Evolutionary conservation across 805 yeast genomes (phyloP).

Genomic region (Helenozyma baotianmanensis): DNA sequence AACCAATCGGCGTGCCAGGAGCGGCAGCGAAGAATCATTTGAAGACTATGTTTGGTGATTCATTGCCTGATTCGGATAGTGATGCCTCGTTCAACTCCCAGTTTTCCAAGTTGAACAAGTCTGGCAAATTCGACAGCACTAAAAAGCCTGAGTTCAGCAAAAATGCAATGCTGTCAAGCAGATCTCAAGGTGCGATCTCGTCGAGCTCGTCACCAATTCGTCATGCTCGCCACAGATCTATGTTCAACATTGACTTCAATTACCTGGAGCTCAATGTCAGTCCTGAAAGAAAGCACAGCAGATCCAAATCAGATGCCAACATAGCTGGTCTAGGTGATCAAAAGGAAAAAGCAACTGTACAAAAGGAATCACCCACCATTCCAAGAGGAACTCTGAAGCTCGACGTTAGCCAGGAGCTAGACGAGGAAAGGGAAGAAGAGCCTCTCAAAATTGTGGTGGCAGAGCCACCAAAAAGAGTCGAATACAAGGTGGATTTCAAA

Average conservation of each 20-base stretch:
- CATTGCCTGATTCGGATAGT: constrained; percentile 29
- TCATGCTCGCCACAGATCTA: constrained; percentile 37
- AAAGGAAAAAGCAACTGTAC: too few species aligned
- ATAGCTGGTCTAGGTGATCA: background rate
- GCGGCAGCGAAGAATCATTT: constrained; percentile 28
- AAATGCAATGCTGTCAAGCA: constrained; percentile 3
- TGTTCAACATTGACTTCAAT: constrained; percentile 28
- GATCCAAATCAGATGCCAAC: constrained; percentile 7
- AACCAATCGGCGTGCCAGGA: constrained; percentile 35
- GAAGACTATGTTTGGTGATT: constrained; percentile 16
- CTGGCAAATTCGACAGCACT: too few species aligned
- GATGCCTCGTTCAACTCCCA: constrained; percentile 23
- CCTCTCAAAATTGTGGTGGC: constrained; percentile 22
- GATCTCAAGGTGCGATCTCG: constrained; percentile 3
- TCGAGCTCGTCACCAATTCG: constrained; percentile 19
- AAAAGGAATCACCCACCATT: too few species aligned
- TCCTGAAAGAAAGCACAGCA: constrained; percentile 1
- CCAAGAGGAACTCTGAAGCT: too few species aligned
- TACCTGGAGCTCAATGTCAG: constrained; percentile 1
- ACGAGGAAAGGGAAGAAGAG: constrained; percentile 1
- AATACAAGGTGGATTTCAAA: constrained; percentile 39
- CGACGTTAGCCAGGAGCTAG: too few species aligned
- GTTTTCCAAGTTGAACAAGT: constrained; percentile 11
- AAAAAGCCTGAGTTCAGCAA: too few species aligned
- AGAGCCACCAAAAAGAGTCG: constrained; percentile 35